Conservation (phyloP, 2,329 filamentous ascomycete species). For the Fusarium clavum region DNA sequence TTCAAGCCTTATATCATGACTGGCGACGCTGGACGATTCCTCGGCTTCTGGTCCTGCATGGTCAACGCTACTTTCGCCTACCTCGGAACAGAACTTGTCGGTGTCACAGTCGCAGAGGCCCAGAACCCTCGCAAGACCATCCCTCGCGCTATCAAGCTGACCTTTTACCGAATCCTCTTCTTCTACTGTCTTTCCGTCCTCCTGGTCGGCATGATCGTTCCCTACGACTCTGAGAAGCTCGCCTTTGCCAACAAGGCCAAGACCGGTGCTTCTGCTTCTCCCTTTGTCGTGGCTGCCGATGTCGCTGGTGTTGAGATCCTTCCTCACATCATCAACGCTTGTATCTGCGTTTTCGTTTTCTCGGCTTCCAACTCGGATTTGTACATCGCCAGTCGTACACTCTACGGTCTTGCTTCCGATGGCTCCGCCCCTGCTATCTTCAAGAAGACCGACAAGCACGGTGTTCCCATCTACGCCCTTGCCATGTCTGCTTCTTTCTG, state of each 20-base stretch:
- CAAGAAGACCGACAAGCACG: conserved; percentile 75
- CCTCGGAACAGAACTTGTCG: conserved; percentile 80
- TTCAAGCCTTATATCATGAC: conserved; percentile 49
- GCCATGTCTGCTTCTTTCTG: conserved; percentile 70
- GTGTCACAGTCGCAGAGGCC: conserved; percentile 82
- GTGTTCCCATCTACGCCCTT: conserved; percentile 77
- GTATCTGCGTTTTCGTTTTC: conserved; percentile 81
- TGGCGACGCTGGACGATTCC: conserved; percentile 61
- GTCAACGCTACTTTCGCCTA: conserved; percentile 84
- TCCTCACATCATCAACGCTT: conserved; percentile 77
- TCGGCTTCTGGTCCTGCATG: conserved; percentile 76
- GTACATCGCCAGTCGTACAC: conserved; percentile 78
- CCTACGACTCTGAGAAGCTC: conserved; percentile 73
- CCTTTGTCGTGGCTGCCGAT: conserved; percentile 80
- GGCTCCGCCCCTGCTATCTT: conserved; percentile 79
- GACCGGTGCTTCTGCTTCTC: conserved; percentile 63
- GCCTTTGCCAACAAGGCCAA: conserved; percentile 64
- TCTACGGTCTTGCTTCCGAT: conserved; percentile 78
- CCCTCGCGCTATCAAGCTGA: conserved; percentile 81
- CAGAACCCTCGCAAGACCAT: conserved; percentile 83
- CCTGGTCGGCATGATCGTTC: conserved; percentile 80
- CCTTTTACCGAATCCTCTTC: conserved; percentile 83
- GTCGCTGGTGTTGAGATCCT: conserved; percentile 71
- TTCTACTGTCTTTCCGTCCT: conserved; percentile 83
- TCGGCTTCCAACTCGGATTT: conserved; percentile 82